phyloP scores from a whole-genome alignment of 306 rosid species.

The Vigna nakashimae region DNA sequence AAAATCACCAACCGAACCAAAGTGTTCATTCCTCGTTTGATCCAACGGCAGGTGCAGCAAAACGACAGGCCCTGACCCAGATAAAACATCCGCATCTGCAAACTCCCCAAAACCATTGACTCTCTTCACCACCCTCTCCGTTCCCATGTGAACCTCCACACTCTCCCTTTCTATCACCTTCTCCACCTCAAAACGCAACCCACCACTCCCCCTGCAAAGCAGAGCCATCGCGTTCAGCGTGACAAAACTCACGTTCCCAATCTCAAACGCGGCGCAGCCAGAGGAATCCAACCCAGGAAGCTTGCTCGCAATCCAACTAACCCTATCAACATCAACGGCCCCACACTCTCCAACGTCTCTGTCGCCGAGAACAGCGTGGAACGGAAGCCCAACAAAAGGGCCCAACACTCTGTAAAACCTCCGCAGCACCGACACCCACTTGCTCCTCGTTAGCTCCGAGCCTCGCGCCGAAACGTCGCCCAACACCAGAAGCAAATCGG shows the following conservation, averaged over 20 bases:
- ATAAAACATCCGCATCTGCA: not conserved
- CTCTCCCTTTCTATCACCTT: constrained; percentile 70
- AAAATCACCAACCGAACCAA: constrained; percentile 4
- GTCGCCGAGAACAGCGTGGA: constrained; percentile 74
- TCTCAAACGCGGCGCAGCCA: constrained; percentile 70
- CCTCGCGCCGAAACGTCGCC: constrained; percentile 80
- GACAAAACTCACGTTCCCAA: constrained; percentile 65
- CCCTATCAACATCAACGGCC: constrained; percentile 45
- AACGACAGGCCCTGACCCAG: constrained; percentile 65
- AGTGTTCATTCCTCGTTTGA: constrained; percentile 29
- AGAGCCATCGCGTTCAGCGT: constrained; percentile 70
- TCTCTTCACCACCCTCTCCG: no score
- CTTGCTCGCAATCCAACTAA: constrained; percentile 57
- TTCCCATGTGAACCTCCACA: constrained; percentile 40
- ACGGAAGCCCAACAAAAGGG: constrained; percentile 64
- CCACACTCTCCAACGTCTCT: constrained; percentile 66
- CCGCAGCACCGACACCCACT: constrained; percentile 58
- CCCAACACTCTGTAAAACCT: constrained; percentile 61
- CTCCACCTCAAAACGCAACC: constrained; percentile 69
- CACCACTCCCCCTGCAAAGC: constrained; percentile 56
- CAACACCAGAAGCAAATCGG: constrained; percentile 73
- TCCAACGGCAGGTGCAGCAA: constrained; percentile 68
- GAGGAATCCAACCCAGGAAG: constrained; percentile 65
- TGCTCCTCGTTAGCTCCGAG: constrained; percentile 51
- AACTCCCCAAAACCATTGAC: not conserved